Conservation (phyloP, 202 grass and related monocot species). For the Setaria italica region DNA sequence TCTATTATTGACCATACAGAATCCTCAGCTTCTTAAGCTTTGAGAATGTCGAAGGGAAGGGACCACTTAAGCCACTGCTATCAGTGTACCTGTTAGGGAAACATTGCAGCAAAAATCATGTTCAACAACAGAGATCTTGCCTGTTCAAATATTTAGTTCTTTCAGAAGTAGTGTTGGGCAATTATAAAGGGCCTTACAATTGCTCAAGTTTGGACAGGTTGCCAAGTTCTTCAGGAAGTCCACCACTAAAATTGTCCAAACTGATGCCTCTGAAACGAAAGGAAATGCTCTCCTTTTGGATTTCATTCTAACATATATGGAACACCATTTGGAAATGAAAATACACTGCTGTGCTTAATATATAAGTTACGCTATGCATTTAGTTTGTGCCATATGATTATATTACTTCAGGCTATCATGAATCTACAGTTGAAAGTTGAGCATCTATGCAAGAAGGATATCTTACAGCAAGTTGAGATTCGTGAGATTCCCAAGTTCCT, state of each 20-base stretch:
- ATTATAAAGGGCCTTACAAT: slow-evolving; percentile 46
- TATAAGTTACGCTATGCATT: neutral
- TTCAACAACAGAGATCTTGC: neutral
- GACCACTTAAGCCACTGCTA: slow-evolving; percentile 62
- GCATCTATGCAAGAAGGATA: neutral
- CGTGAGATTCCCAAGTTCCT: slow-evolving; percentile 73
- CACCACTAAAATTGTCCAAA: slow-evolving; percentile 61
- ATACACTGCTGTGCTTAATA: neutral
- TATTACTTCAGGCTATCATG: slow-evolving; percentile 11
- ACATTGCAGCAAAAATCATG: neutral
- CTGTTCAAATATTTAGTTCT: neutral
- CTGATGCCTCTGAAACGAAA: slow-evolving; percentile 53
- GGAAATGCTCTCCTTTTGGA: neutral
- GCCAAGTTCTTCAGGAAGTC: slow-evolving; percentile 59
- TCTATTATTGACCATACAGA: slow-evolving; percentile 38
- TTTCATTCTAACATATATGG: neutral
- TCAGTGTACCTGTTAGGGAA: slow-evolving; percentile 44
- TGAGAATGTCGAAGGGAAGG: slow-evolving; percentile 59
- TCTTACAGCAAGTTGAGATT: slow-evolving; percentile 49
- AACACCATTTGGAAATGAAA: neutral
- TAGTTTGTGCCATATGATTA: neutral
- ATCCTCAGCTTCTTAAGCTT: slow-evolving; percentile 51
- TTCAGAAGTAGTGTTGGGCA: neutral
- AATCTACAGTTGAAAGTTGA: neutral
- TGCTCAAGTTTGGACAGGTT: slow-evolving; percentile 52